Evolutionary conservation across 2,329 filamentous ascomycete species (phyloP).

Genomic region (Colletotrichum cuscutae): DNA sequence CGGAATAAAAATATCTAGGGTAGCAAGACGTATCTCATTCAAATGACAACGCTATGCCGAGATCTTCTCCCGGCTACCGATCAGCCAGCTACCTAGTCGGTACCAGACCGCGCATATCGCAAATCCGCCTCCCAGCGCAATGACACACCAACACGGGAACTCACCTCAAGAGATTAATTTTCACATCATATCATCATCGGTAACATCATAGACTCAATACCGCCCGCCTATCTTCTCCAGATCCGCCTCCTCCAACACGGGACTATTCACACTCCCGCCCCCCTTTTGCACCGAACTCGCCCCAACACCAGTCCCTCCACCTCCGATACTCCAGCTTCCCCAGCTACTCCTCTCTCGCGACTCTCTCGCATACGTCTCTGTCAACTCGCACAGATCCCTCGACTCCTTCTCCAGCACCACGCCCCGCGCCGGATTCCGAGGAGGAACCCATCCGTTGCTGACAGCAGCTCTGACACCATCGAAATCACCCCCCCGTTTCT

Average conservation of each 20-base stretch:
- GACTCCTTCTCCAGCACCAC: slow-evolving; percentile 38
- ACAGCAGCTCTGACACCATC: slow-evolving; percentile 26
- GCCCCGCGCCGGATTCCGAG: slow-evolving; percentile 32
- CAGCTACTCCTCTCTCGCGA: slow-evolving; percentile 46
- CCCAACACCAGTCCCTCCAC: not conserved
- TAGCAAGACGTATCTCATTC: not conserved
- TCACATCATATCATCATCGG: not conserved
- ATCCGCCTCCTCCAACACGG: slow-evolving; percentile 40
- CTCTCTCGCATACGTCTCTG: slow-evolving; percentile 44
- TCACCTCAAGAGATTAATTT: too few relatives aligned
- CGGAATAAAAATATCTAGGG: too few relatives aligned
- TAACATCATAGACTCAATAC: slow-evolving; percentile 32
- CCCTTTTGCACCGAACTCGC: slow-evolving; percentile 18
- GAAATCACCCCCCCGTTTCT: not conserved
- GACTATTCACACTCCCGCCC: slow-evolving; percentile 35
- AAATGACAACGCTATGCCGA: not conserved
- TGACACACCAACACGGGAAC: not conserved
- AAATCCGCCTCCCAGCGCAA: not conserved
- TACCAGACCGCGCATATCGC: not conserved
- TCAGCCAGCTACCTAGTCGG: not conserved
- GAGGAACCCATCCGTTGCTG: slow-evolving; percentile 30
- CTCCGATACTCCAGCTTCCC: slow-evolving; percentile 44
- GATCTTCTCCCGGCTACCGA: not conserved
- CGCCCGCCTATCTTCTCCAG: slow-evolving; percentile 42
- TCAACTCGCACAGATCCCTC: slow-evolving; percentile 43